Percentiles rank a stretch among this genome's conserved stretches.
Conservation (phyloP, 164 flowering plant species). For the Liriodendron chinense region DNA sequence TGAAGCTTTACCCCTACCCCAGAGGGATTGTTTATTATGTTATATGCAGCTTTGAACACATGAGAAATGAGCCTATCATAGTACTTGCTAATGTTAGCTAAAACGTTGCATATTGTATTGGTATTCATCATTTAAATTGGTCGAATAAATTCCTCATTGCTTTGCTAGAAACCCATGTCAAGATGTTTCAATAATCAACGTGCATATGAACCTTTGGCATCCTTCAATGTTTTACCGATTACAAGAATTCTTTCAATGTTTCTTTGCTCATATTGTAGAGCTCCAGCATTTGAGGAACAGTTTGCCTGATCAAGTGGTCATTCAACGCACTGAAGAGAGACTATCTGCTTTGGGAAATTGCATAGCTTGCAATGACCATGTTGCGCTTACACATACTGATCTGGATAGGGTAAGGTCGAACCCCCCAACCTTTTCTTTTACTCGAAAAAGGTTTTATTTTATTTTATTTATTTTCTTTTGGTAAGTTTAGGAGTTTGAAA, state of each 20-base stretch:
- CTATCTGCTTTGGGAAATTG: slow-evolving; percentile 92
- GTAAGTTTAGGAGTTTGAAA: no score
- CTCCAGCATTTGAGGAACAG: slow-evolving; percentile 91
- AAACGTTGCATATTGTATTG: no score
- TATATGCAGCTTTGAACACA: no score
- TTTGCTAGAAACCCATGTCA: not conserved
- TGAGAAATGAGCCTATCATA: no score
- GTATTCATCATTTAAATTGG: no score
- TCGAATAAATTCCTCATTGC: no score
- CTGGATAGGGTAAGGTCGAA: slow-evolving; percentile 64
- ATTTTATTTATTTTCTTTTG: no score
- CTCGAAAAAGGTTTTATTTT: no score
- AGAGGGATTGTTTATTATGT: no score
- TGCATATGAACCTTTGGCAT: not conserved
- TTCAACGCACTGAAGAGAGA: slow-evolving; percentile 85
- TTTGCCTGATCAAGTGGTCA: slow-evolving; percentile 84
- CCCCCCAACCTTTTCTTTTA: no score
- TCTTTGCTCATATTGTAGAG: slow-evolving; percentile 32
- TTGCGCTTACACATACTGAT: slow-evolving; percentile 91
- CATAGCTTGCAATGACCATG: slow-evolving; percentile 93
- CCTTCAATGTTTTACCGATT: not conserved
- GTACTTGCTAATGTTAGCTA: no score
- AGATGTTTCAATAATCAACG: not conserved
- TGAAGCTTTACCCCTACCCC: no score
- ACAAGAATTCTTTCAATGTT: not conserved